These are phyloP conservation scores for Nigrograna mackinnonii DNA, from an alignment of 2,329 filamentous ascomycete species.

Conservation along the genomic window DNA sequence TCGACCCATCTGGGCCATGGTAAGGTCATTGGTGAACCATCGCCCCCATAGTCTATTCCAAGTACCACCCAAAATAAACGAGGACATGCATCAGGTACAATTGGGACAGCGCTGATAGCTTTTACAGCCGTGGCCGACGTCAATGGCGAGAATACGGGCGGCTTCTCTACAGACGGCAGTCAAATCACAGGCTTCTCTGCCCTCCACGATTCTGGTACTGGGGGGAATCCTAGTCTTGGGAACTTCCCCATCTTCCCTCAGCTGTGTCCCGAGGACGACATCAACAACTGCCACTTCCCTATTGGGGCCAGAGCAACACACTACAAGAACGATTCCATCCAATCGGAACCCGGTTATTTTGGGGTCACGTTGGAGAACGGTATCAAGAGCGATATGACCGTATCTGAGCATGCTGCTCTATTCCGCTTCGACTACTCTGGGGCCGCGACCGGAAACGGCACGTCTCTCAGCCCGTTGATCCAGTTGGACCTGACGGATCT, in stretches of 20 bases:
- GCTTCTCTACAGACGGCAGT: slow-evolving; percentile 54
- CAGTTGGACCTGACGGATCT: slow-evolving; percentile 65
- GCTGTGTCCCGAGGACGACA: slow-evolving; percentile 62
- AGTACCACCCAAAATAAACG: too few relatives aligned
- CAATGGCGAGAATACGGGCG: slow-evolving; percentile 58
- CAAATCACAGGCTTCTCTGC: slow-evolving; percentile 48
- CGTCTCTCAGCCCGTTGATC: slow-evolving; percentile 57
- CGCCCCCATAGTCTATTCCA: too few relatives aligned
- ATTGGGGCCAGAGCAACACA: slow-evolving; percentile 52
- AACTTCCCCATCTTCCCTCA: slow-evolving; percentile 77
- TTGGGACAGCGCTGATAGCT: too few relatives aligned
- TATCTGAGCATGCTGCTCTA: slow-evolving; percentile 61
- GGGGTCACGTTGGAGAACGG: slow-evolving; percentile 58
- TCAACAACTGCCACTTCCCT: slow-evolving; percentile 62
- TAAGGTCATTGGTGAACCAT: too few relatives aligned
- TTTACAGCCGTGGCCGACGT: slow-evolving; percentile 49
- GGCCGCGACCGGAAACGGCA: slow-evolving; percentile 23
- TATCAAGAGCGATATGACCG: slow-evolving; percentile 64
- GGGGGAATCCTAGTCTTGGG: slow-evolving; percentile 63
- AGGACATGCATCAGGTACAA: too few relatives aligned
- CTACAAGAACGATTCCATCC: slow-evolving; percentile 55
- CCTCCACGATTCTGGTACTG: slow-evolving; percentile 41
- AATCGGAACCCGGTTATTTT: slow-evolving; percentile 65
- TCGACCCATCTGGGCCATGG: too few relatives aligned
- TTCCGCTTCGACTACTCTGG: slow-evolving; percentile 62